phyloP scores from a whole-genome alignment of 352 stramenopile genomes.

The Pythium dissotocum region DNA sequence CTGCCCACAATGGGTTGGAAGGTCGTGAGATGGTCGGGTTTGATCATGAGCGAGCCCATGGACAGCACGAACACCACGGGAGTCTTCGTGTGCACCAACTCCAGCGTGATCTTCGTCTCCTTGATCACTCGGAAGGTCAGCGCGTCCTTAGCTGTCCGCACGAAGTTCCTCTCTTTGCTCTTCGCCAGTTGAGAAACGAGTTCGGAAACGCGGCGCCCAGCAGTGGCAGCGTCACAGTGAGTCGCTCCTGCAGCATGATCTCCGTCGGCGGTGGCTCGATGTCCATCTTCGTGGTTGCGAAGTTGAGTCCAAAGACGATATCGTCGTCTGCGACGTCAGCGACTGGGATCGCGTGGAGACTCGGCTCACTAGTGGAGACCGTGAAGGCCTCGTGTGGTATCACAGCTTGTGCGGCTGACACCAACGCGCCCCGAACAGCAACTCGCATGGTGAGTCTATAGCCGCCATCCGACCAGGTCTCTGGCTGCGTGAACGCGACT shows the following conservation, averaged over 20 bases:
- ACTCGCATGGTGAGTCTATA: conserved; percentile 12
- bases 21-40: conserved; percentile 2
- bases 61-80: no score
- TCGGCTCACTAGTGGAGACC: no score
- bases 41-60: no score
- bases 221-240: background rate
- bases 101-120: no score
- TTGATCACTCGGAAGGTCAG: background rate
- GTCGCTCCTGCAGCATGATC: background rate
- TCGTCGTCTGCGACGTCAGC: conserved; percentile 8
- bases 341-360: conserved; percentile 1
- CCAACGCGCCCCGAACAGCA: background rate
- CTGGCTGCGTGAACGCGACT: conserved; percentile 10
- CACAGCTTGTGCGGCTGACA: background rate
- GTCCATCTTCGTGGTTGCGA: background rate
- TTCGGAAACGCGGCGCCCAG: conserved; percentile 9
- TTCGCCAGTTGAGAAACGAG: conserved; percentile 7
- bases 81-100: no score
- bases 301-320: conserved; percentile 11
- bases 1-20: background rate
- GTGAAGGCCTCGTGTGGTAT: no score
- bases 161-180: background rate
- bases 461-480: conserved; percentile 7
- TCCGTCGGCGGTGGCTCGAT: background rate
- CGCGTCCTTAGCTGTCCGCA: background rate